A percentile compares a stretch with the other conserved stretches of the same genome.
Evolutionary conservation across 2,329 filamentous ascomycete species (phyloP).

Genomic region (Teratosphaeria zuluensis): DNA sequence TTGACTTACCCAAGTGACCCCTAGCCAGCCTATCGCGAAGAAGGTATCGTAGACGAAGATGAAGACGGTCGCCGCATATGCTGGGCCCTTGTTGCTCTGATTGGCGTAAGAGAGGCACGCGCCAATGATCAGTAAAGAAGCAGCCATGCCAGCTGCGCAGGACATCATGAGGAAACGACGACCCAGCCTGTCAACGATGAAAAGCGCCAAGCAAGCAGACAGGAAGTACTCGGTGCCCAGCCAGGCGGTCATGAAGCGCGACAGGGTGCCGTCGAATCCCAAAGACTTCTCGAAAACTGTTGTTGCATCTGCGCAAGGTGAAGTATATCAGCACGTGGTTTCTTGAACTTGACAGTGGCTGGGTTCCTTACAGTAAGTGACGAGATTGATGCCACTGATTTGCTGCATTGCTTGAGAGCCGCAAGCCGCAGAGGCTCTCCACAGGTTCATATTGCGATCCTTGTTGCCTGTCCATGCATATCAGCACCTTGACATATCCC

Average conservation of each 20-base stretch:
- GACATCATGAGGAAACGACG: constrained; percentile 14
- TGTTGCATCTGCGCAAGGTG: neutral
- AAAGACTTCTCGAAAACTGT: neutral
- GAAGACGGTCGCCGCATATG: constrained; percentile 23
- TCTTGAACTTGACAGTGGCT: neutral
- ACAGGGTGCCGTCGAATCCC: neutral
- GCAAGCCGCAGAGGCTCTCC: neutral
- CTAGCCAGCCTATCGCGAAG: constrained; percentile 8
- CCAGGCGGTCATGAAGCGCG: constrained; percentile 9
- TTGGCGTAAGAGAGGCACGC: constrained; percentile 7
- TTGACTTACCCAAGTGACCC: constrained; percentile 1
- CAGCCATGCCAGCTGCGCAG: constrained; percentile 17
- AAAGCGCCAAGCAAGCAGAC: constrained; percentile 13
- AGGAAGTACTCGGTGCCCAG: constrained; percentile 19
- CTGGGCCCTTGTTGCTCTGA: constrained; percentile 7
- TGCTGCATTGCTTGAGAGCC: neutral
- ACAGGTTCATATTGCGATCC: neutral
- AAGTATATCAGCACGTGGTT: neutral
- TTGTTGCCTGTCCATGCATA: neutral
- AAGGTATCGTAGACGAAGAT: constrained; percentile 22
- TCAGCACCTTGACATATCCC: neutral
- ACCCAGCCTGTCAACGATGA: constrained; percentile 9
- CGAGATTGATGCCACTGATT: neutral
- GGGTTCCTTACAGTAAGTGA: neutral
- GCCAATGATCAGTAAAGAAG: constrained; percentile 14